Base-by-base conservation (phyloP, 2,329 filamentous ascomycete species). In the Colletotrichum echinochloae region DNA sequence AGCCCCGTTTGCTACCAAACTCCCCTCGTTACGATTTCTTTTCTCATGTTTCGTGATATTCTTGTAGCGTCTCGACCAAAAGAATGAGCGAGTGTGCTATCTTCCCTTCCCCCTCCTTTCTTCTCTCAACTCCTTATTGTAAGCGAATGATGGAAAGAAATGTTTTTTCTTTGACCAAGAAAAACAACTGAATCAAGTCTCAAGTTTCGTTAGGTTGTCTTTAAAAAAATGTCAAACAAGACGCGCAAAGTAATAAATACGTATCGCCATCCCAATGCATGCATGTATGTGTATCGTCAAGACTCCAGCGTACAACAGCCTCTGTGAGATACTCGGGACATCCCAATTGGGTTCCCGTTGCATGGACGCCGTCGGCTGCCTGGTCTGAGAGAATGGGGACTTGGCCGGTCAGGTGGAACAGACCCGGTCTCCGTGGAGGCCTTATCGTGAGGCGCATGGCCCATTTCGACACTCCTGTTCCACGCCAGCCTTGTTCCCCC, bases 281-380 rank as follows among this genome's bases (percentile, higher is more conserved):
- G 72, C 70, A 72, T 73, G 65, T 73, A 51, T 73, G 62, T 73
- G 72, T 73, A 72, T 73, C 72, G 66, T 73, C 68, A 71, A 71
- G 52, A 63, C 68, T 63, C 68, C 68, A 71, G 68, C 65, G 68
- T 68, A 68, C 68, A 67, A 70, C 67, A 66, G 56, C 56, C 23
- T 71, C 65, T 68, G 59, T 68, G 57, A 63, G 64, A 71, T 68
- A 49, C 65, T 59, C 51, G 59, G 68, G 68, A 62, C 64, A 41
- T 73, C 57, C 64, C 66, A 59, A 60, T 70, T 70, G n/a, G 49
- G 60, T 70, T 56, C 70, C 61, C 44, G 61, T 70, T 65, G 60
- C 64, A 7, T 60, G 23, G 33, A 26, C 56, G 52, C 35, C 3
- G 3, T 46, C 46, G 41, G 60, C 37, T 30, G 57, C 41, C 64